Percentiles rank a stretch among this genome's conserved stretches.
phyloP scores from a whole-genome alignment of 805 yeast species.

The Schwanniomyces sp. region DNA sequence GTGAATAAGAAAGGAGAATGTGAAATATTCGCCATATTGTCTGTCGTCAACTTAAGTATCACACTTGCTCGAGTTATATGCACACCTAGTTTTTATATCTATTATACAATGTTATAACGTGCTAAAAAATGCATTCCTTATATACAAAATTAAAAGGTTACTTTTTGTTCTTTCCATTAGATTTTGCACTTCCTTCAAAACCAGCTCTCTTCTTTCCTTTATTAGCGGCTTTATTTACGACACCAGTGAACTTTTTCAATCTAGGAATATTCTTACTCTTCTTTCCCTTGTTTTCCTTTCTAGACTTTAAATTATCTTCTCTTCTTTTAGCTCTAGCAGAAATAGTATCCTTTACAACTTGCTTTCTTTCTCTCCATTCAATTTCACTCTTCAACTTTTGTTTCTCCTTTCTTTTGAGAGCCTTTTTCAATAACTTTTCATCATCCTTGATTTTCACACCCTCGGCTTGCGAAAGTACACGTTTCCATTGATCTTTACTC shows the following conservation, averaged over 20 bases:
- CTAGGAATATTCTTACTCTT: constrained; percentile 72
- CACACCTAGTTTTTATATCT: not conserved
- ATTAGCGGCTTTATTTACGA: constrained; percentile 39
- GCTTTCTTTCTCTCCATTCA: constrained; percentile 92
- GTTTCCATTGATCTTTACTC: constrained; percentile 83
- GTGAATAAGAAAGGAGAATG: not conserved
- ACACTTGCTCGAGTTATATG: not conserved
- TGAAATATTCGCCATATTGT: not conserved
- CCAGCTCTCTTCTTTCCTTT: constrained; percentile 68
- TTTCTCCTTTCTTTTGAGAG: constrained; percentile 80
- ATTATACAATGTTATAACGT: not conserved
- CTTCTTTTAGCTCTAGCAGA: constrained; percentile 80
- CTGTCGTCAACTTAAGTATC: not conserved
- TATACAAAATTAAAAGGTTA: constrained; percentile 6
- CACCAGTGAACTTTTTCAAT: constrained; percentile 64
- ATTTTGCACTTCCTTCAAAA: constrained; percentile 72
- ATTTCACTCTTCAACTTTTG: constrained; percentile 81
- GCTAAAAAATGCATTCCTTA: not conserved
- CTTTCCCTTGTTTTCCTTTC: constrained; percentile 83
- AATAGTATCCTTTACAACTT: constrained; percentile 71
- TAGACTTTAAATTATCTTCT: constrained; percentile 83
- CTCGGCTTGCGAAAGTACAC: constrained; percentile 80
- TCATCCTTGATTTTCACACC: constrained; percentile 89
- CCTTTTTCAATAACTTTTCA: constrained; percentile 81
- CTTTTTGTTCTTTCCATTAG: constrained; percentile 29